Evolutionary conservation across 2,329 filamentous ascomycete species (phyloP).

Genomic region (Cladosporium phlei): DNA sequence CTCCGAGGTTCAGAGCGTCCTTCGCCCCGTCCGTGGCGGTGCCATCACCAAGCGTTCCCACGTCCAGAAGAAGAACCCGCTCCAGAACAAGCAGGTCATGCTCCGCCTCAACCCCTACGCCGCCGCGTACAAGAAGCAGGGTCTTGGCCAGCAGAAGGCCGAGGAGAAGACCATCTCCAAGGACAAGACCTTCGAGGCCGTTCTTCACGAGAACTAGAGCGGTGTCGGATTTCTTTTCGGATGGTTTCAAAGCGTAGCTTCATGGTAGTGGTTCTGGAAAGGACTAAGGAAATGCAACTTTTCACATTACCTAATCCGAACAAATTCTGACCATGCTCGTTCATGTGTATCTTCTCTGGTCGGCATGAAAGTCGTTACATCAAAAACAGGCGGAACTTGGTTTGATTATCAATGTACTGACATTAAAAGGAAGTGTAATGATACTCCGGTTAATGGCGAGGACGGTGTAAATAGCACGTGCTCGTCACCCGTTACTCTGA

Average conservation of each 20-base stretch:
- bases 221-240: constrained; percentile 10
- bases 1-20: constrained; percentile 93
- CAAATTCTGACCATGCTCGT: too few relatives aligned
- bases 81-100: constrained; percentile 97
- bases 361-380: too few relatives aligned
- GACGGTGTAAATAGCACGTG: too few relatives aligned
- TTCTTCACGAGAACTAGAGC: constrained; percentile 46
- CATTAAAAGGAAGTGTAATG: too few relatives aligned
- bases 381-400: too few relatives aligned
- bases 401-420: too few relatives aligned
- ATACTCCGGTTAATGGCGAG: too few relatives aligned
- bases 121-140: constrained; percentile 79
- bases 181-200: constrained; percentile 48
- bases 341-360: too few relatives aligned
- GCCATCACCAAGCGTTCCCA: constrained; percentile 81
- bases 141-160: constrained; percentile 68
- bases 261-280: constrained; percentile 8
- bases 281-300: constrained; percentile 10
- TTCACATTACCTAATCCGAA: constrained; percentile 3
- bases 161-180: constrained; percentile 57
- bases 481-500: too few relatives aligned
- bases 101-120: constrained; percentile 99
- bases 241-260: constrained; percentile 10
- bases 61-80: constrained; percentile 99
- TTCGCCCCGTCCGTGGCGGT: constrained; percentile 85